Evolutionary conservation across 768 basidiomycete genomes (phyloP).

Genomic region (Lentinula guzmanii): DNA sequence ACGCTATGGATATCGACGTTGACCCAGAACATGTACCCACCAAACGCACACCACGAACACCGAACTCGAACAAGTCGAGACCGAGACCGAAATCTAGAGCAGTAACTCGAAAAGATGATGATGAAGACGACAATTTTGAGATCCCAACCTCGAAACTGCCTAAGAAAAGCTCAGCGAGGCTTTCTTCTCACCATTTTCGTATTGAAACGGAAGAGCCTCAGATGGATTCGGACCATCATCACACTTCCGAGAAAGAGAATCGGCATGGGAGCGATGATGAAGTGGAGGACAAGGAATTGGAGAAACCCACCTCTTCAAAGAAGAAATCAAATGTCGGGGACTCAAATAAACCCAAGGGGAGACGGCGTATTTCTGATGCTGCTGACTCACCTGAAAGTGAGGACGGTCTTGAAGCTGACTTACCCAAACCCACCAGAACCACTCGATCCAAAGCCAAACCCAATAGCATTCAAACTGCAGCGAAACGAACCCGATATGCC

Average conservation of each 20-base stretch:
- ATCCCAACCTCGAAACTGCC: neutral
- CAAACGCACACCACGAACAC: neutral
- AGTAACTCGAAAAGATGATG: neutral
- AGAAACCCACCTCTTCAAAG: neutral
- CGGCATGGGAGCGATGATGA: neutral
- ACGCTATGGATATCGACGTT: conserved; percentile 1
- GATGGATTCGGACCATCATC: neutral
- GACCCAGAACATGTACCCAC: neutral
- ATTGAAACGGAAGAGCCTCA: neutral
- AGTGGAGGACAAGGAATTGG: neutral
- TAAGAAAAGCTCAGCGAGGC: neutral
- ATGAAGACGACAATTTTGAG: neutral
- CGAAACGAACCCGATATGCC: neutral
- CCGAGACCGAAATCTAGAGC: neutral
- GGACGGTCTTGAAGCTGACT: neutral
- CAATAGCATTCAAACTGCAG: neutral
- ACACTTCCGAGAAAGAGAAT: neutral
- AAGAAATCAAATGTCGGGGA: neutral
- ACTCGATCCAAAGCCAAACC: neutral
- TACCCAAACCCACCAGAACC: neutral
- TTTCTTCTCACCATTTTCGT: neutral
- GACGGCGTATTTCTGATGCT: neutral
- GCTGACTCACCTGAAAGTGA: neutral
- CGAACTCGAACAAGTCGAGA: neutral
- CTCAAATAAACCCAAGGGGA: neutral